A percentile compares a stretch with the other conserved stretches of the same genome.
These are phyloP conservation scores for Trichophyton verrucosum DNA, from an alignment of 2,329 filamentous ascomycete genomes.

Conservation along the genomic window DNA sequence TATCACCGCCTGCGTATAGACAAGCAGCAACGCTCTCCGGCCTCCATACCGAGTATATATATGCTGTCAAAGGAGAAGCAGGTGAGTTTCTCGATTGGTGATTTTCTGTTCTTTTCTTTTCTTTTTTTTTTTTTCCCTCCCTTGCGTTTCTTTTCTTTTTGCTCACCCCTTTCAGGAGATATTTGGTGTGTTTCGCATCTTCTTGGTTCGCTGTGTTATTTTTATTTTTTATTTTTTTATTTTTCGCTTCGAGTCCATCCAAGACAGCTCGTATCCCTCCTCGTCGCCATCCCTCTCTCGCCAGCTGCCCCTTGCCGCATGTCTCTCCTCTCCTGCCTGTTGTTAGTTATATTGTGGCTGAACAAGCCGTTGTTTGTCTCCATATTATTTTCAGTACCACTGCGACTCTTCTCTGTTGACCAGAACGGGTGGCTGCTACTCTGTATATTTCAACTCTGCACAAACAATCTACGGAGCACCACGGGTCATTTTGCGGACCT, in stretches of 20 bases:
- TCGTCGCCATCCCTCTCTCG: background rate
- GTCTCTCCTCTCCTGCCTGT: background rate
- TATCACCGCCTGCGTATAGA: background rate
- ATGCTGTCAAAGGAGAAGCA: background rate
- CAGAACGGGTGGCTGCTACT: background rate
- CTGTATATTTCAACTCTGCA: background rate
- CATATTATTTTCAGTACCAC: background rate
- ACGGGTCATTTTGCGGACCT: background rate
- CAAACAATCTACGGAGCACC: background rate
- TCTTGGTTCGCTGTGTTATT: background rate
- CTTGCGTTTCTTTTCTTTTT: background rate
- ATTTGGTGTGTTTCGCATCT: constrained; percentile 2
- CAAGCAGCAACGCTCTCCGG: background rate
- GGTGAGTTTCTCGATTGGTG: background rate
- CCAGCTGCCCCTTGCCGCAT: background rate
- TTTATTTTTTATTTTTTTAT: background rate
- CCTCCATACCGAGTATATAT: background rate
- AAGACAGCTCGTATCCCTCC: background rate
- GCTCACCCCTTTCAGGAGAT: background rate
- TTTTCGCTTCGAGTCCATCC: background rate
- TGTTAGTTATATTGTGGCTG: background rate
- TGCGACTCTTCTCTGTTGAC: background rate
- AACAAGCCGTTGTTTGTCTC: background rate
- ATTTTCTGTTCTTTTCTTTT: background rate
- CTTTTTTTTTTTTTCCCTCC: background rate